Percentiles rank a stretch among this genome's conserved stretches.
Evolutionary conservation across 2,329 filamentous ascomycete genomes (phyloP).

Genomic region (Verticillium albo-atrum): DNA sequence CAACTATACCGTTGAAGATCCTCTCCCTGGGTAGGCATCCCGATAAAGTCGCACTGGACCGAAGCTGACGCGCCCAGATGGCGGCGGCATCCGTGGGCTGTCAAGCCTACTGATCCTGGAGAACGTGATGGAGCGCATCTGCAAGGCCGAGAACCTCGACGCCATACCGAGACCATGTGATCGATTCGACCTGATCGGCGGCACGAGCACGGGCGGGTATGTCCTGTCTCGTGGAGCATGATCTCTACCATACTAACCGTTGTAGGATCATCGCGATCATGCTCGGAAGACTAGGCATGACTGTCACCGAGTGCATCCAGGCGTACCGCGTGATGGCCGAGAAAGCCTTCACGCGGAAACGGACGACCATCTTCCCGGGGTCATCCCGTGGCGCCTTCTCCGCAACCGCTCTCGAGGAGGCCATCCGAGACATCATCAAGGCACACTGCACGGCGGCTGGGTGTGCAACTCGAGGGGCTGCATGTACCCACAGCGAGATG

Average conservation of each 20-base stretch:
- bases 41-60: too few species aligned
- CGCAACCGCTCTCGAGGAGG: background rate
- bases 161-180: constrained; percentile 13
- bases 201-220: constrained; percentile 20
- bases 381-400: background rate
- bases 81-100: constrained; percentile 23
- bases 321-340: background rate
- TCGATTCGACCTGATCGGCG: constrained; percentile 24
- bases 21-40: too few species aligned
- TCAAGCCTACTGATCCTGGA: constrained; percentile 21
- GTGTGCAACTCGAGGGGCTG: background rate
- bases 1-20: too few species aligned
- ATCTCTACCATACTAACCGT: too few species aligned
- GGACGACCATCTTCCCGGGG: background rate
- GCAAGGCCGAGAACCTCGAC: background rate
- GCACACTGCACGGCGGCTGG: background rate
- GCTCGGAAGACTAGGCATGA: constrained; percentile 23
- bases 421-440: background rate
- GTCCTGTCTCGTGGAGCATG: too few species aligned
- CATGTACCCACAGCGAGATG: constrained; percentile 6
- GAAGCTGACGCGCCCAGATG: constrained; percentile 8
- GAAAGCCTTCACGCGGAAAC: background rate
- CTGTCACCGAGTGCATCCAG: background rate
- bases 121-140: constrained; percentile 17
- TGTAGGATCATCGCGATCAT: constrained; percentile 32